Base-by-base conservation (phyloP, 345 rosid species). In the Aquilaria yunnanensis region DNA sequence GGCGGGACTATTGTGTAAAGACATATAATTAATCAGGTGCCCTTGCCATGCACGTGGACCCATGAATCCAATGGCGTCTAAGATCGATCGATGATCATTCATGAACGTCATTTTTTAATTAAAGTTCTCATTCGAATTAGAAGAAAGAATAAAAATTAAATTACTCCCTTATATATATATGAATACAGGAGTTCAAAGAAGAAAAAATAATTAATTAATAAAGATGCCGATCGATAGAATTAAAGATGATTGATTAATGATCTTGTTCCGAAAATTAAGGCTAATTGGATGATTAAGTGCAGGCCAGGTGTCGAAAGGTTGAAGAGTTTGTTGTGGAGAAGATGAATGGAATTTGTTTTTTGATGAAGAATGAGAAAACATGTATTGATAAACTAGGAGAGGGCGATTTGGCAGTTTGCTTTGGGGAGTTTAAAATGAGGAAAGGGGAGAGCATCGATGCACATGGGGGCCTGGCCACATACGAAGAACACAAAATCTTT, bases 391-490 rank as follows among this genome's bases (percentile, higher is more conserved):
- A 7, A 7, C 7, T 37, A 48, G 46, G 16, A 45, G 33, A 6
- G 23, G 43, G 11, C 47, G 52, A 34, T 73, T 81, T 74, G 80
- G 80, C 61, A 54, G 70, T 67, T 70, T 47, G 77, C 49, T 51
- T 67, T 47, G 58, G 51, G 23, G 59, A 9, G n/a, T 31, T 30
- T 30, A 53, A 70, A 54, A 46, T 58, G 62, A 47, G 16, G n/a
- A 52, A 43, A 12, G 49, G 71, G 65, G 69, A 78, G 70, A 81
- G 81, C 57, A 73, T 68, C 86, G 66, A 66, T 37, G 83, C 86
- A 81, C 86, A 79, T 84, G 89, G 79, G 2, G 62, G 59, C 9
- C 11, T 47, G 71, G 67, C 60, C 43, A 37, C 43, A 48, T 46
- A 29, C 41, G 70, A 31, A 71, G 65, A 76, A 56, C 65, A 56